Percentiles rank a stretch among this genome's conserved stretches.
Conservation (phyloP, 2,329 filamentous ascomycete genomes). For the Clarireedia paspali region DNA sequence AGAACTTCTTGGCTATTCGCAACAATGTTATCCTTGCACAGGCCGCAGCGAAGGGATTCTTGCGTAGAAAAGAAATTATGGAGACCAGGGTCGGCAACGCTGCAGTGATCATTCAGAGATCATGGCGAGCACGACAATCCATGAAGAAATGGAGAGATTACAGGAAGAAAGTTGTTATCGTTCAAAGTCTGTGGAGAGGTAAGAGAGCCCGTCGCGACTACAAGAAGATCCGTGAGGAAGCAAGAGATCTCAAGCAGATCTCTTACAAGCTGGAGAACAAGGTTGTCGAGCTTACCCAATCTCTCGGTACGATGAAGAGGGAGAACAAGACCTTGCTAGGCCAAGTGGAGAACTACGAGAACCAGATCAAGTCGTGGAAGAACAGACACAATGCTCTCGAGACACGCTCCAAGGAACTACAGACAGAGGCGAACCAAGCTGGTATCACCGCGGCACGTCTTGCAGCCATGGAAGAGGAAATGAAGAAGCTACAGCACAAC, state of each 20-base stretch:
- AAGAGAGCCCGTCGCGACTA: constrained; percentile 73
- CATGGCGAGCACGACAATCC: constrained; percentile 75
- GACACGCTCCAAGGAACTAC: constrained; percentile 83
- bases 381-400: constrained; percentile 86
- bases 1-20: constrained; percentile 68
- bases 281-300: constrained; percentile 95
- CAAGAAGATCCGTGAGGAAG: constrained; percentile 88
- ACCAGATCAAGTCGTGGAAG: constrained; percentile 93
- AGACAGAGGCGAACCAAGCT: constrained; percentile 94
- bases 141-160: constrained; percentile 80
- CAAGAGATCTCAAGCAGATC: constrained; percentile 96
- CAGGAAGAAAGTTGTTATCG: constrained; percentile 78
- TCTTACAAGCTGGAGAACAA: constrained; percentile 99
- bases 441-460: constrained; percentile 90
- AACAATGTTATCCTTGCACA: constrained; percentile 83
- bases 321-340: constrained; percentile 86
- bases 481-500: constrained; percentile 80
- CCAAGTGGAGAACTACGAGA: constrained; percentile 93
- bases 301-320: constrained; percentile 81
- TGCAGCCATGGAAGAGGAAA: constrained; percentile 88
- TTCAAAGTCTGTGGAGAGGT: constrained; percentile 91
- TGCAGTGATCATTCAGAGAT: constrained; percentile 80
- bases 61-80: constrained; percentile 85
- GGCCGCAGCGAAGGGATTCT: constrained; percentile 83
- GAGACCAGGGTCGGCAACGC: constrained; percentile 91